phyloP scores from a whole-genome alignment of 257 asterid genomes.

The Striga asiatica region DNA sequence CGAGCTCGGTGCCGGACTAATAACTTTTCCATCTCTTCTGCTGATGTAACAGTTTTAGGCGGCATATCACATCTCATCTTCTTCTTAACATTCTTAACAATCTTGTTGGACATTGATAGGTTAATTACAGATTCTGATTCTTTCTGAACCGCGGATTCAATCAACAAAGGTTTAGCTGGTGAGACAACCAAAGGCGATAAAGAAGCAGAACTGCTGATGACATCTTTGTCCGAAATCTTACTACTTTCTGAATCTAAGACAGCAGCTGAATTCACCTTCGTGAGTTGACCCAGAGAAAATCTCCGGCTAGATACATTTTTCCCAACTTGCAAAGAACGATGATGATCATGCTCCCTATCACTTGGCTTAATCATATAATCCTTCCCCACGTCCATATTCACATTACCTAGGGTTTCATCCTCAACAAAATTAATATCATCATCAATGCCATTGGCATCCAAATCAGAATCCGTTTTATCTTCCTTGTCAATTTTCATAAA shows the following conservation, averaged over 20 bases:
- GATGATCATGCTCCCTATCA: not conserved
- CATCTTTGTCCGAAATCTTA: not conserved
- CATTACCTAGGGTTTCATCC: conserved; percentile 39
- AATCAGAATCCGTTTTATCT: conserved; percentile 15
- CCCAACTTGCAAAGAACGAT: not conserved
- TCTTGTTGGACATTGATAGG: conserved; percentile 11
- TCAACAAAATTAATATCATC: conserved; percentile 55
- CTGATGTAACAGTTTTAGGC: conserved; percentile 51
- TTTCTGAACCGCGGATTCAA: conserved; percentile 9
- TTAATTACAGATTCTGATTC: conserved; percentile 13
- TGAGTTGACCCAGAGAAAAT: too few species aligned
- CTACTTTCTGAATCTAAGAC: not conserved
- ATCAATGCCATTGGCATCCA: conserved; percentile 15
- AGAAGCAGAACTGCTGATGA: not conserved
- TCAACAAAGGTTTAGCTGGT: conserved; percentile 15
- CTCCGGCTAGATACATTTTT: not conserved
- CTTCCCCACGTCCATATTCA: not conserved
- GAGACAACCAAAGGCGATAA: conserved; percentile 11
- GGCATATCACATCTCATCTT: conserved; percentile 82
- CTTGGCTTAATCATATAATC: not conserved
- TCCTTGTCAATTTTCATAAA: conserved; percentile 11
- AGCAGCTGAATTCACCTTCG: not conserved
- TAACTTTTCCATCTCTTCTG: conserved; percentile 55
- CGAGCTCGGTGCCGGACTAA: conserved; percentile 58
- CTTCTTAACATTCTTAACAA: conserved; percentile 39